Evolutionary conservation across 768 basidiomycete species (phyloP).

Genomic region (Russula sp.): DNA sequence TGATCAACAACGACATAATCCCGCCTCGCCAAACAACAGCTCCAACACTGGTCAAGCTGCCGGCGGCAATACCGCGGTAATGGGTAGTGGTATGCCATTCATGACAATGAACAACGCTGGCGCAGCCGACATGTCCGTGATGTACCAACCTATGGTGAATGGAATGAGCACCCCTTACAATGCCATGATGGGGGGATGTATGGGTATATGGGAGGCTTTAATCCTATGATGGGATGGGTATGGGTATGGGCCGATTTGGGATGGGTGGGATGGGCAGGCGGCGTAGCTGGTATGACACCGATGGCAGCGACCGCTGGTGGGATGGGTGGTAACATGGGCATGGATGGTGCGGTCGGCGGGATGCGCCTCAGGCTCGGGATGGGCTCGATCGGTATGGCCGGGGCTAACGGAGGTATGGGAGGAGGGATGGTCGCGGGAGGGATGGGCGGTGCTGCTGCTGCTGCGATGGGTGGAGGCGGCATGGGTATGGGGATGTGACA

Average conservation of each 20-base stretch:
- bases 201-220: conserved; percentile 26
- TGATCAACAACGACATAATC: conserved; percentile 46
- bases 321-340: conserved; percentile 2
- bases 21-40: conserved; percentile 18
- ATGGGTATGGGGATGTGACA: conserved; percentile 35
- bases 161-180: too few relatives aligned
- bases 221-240: background rate
- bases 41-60: conserved; percentile 28
- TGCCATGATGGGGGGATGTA: conserved; percentile 33
- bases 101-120: conserved; percentile 31
- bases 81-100: conserved; percentile 35
- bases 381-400: too few relatives aligned
- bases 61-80: conserved; percentile 22
- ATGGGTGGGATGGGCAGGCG: conserved; percentile 25
- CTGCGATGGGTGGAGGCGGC: conserved; percentile 26
- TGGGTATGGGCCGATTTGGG: background rate
- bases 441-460: conserved; percentile 28
- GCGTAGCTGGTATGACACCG: too few relatives aligned
- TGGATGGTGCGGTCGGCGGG: conserved; percentile 29
- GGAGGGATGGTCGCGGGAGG: too few relatives aligned
- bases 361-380: too few relatives aligned
- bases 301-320: too few relatives aligned
- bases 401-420: too few relatives aligned
- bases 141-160: too few relatives aligned
- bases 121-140: background rate